phyloP scores from a whole-genome alignment of 257 asterid genomes.

The Penstemon newberryi region DNA sequence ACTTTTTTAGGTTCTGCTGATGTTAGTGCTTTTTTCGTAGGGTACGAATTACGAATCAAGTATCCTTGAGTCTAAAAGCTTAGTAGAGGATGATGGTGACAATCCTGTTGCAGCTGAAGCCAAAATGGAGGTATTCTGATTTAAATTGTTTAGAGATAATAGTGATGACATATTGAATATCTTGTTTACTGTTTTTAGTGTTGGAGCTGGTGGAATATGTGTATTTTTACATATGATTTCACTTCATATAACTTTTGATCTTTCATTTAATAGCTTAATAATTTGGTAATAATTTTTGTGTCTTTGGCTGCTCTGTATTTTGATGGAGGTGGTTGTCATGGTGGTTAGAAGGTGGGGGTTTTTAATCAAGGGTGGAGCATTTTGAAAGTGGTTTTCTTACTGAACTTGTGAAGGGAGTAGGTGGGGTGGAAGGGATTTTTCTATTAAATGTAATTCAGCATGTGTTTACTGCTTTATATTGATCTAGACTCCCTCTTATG shows the following conservation, averaged over 20 bases:
- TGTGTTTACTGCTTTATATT: conserved; percentile 11
- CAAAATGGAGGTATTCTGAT: conserved; percentile 51
- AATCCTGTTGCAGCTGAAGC: conserved; percentile 36
- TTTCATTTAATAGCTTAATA: not conserved
- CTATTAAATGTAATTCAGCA: conserved; percentile 7
- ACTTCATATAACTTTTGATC: not conserved
- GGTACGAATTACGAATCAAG: conserved; percentile 36
- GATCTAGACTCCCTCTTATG: conserved; percentile 9
- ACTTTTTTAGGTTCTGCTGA: conserved; percentile 25
- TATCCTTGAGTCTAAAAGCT: conserved; percentile 40
- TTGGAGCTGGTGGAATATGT: not conserved
- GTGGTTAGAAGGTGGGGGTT: too few relatives aligned
- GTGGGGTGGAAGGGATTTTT: not conserved
- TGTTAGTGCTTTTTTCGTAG: conserved; percentile 34
- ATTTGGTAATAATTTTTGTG: not conserved
- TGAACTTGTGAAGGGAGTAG: not conserved
- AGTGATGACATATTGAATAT: not conserved
- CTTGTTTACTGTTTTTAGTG: conserved; percentile 17
- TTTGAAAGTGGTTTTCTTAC: not conserved
- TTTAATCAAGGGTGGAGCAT: not conserved
- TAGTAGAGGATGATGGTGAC: conserved; percentile 32
- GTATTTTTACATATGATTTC: not conserved
- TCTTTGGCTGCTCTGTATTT: conserved; percentile 18
- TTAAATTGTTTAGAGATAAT: conserved; percentile 14
- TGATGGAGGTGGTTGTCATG: conserved; percentile 21